Evolutionary conservation across 176 grass and related monocot genomes (phyloP).

Genomic region (Cenchrus americanus): DNA sequence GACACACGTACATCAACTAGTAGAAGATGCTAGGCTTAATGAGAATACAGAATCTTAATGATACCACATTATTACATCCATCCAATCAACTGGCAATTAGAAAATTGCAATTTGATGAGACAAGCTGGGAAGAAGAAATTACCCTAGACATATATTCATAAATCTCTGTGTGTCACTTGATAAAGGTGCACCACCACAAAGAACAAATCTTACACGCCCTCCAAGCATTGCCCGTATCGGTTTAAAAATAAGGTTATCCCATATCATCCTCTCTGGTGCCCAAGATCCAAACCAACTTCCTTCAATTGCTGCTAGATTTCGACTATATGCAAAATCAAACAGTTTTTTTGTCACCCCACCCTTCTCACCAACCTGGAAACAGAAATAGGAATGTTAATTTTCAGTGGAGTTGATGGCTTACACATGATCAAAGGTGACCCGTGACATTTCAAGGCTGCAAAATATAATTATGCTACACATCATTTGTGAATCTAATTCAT

Average conservation of each 20-base stretch:
- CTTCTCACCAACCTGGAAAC: conserved; percentile 74
- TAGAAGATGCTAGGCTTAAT: neutral
- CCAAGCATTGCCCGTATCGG: conserved; percentile 73
- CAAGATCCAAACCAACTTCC: conserved; percentile 77
- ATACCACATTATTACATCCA: neutral
- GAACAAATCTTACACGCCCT: conserved; percentile 75
- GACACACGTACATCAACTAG: neutral
- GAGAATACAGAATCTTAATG: neutral
- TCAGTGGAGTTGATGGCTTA: neutral
- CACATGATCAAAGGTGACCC: neutral
- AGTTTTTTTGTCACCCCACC: conserved; percentile 74
- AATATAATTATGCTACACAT: neutral
- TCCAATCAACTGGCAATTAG: neutral
- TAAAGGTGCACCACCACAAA: conserved; percentile 85
- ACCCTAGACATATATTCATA: conserved; percentile 91
- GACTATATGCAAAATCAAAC: conserved; percentile 72
- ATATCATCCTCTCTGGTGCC: conserved; percentile 70
- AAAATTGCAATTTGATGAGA: conserved; percentile 14
- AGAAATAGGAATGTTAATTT: conserved; percentile 14
- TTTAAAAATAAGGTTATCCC: conserved; percentile 72
- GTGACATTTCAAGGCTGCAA: neutral
- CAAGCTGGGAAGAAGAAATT: conserved; percentile 39
- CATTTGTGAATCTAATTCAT: neutral
- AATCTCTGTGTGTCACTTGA: conserved; percentile 90
- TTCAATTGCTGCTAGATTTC: conserved; percentile 70